Percentiles rank a stretch among this genome's conserved stretches.
Conservation (phyloP, 768 basidiomycete genomes). For the Pholiota conissans region DNA sequence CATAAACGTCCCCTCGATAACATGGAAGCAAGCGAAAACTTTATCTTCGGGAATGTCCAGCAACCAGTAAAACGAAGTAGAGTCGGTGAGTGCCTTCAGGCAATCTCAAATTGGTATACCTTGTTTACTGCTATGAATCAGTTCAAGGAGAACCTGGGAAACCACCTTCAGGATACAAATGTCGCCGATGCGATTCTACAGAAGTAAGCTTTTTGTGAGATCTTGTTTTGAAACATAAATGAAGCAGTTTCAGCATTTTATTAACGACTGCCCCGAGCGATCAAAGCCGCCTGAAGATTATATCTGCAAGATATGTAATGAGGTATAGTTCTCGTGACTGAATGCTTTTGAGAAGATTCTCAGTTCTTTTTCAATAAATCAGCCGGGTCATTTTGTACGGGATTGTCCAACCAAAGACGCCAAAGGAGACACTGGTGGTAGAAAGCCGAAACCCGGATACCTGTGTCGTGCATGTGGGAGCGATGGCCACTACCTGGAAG, state of each 20-base stretch:
- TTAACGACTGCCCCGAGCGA: slow-evolving; percentile 74
- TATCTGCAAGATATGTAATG: slow-evolving; percentile 82
- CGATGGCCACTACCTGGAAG: slow-evolving; percentile 81
- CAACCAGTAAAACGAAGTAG: slow-evolving; percentile 59
- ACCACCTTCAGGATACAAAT: slow-evolving; percentile 74
- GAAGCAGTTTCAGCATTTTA: slow-evolving; percentile 58
- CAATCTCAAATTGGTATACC: neutral
- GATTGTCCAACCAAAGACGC: slow-evolving; percentile 85
- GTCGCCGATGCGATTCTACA: slow-evolving; percentile 71
- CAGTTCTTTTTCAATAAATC: slow-evolving; percentile 5
- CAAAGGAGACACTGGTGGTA: slow-evolving; percentile 80
- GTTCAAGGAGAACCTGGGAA: slow-evolving; percentile 48
- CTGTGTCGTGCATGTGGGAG: slow-evolving; percentile 91
- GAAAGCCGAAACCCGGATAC: slow-evolving; percentile 83
- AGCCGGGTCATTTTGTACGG: slow-evolving; percentile 84
- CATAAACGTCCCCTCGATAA: slow-evolving; percentile 56
- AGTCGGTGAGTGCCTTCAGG: slow-evolving; percentile 39
- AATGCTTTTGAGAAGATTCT: neutral
- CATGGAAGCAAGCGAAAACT: slow-evolving; percentile 55
- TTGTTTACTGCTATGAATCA: neutral
- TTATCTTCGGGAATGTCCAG: slow-evolving; percentile 65
- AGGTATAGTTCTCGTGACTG: slow-evolving; percentile 36
- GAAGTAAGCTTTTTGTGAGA: slow-evolving; percentile 47
- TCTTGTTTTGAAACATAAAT: neutral
- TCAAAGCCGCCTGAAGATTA: slow-evolving; percentile 81